Evolutionary conservation across 179 eudicot species (phyloP).

Genomic region (Patellifolia procumbens): DNA sequence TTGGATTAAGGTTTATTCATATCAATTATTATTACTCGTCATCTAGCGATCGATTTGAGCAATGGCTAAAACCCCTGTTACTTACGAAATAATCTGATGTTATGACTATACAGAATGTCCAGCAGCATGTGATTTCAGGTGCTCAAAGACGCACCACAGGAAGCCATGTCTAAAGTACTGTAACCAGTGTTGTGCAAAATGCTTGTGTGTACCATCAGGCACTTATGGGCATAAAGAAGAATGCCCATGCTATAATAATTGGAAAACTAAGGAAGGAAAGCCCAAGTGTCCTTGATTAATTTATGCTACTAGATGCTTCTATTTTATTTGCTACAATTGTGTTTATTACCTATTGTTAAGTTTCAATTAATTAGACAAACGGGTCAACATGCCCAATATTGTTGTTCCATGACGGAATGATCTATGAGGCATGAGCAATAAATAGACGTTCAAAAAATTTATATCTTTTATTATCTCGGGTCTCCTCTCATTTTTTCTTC

Average conservation of each 20-base stretch:
- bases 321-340: neutral
- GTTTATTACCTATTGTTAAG: neutral
- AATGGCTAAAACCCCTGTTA: too few species aligned
- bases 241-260: constrained; percentile 39
- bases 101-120: constrained; percentile 32
- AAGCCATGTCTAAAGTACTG: constrained; percentile 39
- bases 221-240: constrained; percentile 34
- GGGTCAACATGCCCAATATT: neutral
- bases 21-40: too few species aligned
- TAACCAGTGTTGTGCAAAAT: constrained; percentile 36
- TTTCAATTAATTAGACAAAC: neutral
- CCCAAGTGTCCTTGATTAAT: constrained; percentile 40
- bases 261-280: constrained; percentile 38
- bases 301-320: too few species aligned
- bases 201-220: constrained; percentile 47
- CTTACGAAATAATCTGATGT: neutral
- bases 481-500: too few species aligned
- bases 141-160: constrained; percentile 34
- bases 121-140: constrained; percentile 34
- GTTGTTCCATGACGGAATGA: neutral
- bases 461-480: too few species aligned
- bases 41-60: too few species aligned
- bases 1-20: too few species aligned
- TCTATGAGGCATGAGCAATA: neutral
- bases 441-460: neutral